These are phyloP conservation scores for Drechslerella stenobrocha DNA, from an alignment of 2,329 filamentous ascomycete species.

Conservation along the genomic window DNA sequence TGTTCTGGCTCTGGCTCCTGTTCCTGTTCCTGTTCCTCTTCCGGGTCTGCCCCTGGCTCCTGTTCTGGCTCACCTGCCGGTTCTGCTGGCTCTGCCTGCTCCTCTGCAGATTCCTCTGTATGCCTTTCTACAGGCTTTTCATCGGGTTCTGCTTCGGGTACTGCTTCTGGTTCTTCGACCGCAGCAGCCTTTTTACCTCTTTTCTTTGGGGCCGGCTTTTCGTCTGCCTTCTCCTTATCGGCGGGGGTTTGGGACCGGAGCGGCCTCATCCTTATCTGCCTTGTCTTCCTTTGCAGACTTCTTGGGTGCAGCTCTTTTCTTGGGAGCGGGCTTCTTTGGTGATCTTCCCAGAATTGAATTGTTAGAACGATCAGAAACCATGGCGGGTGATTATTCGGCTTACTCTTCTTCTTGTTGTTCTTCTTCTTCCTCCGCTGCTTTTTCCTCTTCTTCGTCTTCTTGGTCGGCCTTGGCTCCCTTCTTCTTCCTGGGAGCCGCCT, in stretches of 20 bases:
- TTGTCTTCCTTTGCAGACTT: conserved; percentile 15
- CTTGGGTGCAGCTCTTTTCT: conserved; percentile 16
- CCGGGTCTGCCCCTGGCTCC: too few species aligned
- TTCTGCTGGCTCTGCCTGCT: too few species aligned
- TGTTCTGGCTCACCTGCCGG: too few species aligned
- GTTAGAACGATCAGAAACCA: neutral
- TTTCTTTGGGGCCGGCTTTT: conserved; percentile 3
- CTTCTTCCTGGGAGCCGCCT: conserved; percentile 21
- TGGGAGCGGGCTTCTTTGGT: conserved; percentile 14
- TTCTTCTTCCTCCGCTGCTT: conserved; percentile 11
- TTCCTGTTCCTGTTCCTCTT: too few species aligned
- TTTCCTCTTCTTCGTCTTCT: conserved; percentile 14
- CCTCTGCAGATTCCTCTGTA: too few species aligned
- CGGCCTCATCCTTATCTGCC: conserved; percentile 16
- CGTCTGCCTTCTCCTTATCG: conserved; percentile 3
- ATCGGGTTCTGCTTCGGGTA: conserved; percentile 5
- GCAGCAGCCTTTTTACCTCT: conserved; percentile 8
- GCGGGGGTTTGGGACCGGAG: too few species aligned
- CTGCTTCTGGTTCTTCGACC: too few species aligned
- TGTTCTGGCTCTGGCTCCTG: conserved; percentile 9
- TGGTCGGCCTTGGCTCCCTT: conserved; percentile 15
- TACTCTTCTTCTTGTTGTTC: conserved; percentile 40
- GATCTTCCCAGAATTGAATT: conserved; percentile 5
- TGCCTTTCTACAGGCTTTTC: neutral
- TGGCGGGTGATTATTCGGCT: conserved; percentile 7